A percentile compares a stretch with the other conserved stretches of the same genome.
Conservation (phyloP, 2,329 filamentous ascomycete genomes). For the Myriosclerotinia curreyana region DNA sequence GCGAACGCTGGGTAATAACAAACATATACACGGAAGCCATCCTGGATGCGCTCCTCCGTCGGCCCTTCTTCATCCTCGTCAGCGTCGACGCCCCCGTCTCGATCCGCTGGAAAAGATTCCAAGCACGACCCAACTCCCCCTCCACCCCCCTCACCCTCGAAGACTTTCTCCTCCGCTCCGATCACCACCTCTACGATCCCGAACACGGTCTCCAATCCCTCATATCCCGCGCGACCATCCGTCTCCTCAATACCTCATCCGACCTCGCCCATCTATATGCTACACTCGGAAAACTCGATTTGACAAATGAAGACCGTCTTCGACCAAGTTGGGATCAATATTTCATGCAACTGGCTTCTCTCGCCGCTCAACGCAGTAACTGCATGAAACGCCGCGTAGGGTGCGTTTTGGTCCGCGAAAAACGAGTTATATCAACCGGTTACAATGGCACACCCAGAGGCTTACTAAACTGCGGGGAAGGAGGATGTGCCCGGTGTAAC, state of each 20-base stretch:
- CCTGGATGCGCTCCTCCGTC: slow-evolving; percentile 70
- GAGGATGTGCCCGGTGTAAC: slow-evolving; percentile 88
- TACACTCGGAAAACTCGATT: slow-evolving; percentile 69
- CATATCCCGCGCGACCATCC: slow-evolving; percentile 76
- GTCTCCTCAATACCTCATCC: slow-evolving; percentile 79
- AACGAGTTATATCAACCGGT: slow-evolving; percentile 87
- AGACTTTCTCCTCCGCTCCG: slow-evolving; percentile 57
- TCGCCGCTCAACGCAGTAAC: slow-evolving; percentile 87
- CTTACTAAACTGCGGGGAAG: slow-evolving; percentile 85
- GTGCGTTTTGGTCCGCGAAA: slow-evolving; percentile 83
- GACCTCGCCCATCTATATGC: slow-evolving; percentile 68
- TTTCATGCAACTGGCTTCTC: slow-evolving; percentile 93
- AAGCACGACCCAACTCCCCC: slow-evolving; percentile 45
- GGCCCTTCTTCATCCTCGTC: slow-evolving; percentile 91
- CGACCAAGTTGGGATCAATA: slow-evolving; percentile 94
- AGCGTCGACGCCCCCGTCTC: slow-evolving; percentile 87
- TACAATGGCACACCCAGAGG: slow-evolving; percentile 97
- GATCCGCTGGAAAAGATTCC: slow-evolving; percentile 78
- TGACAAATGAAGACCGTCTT: slow-evolving; percentile 74
- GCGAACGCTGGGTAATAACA: slow-evolving; percentile 78
- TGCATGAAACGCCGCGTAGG: slow-evolving; percentile 98
- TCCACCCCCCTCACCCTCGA: slow-evolving; percentile 45
- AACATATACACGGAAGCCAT: slow-evolving; percentile 71
- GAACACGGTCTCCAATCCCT: slow-evolving; percentile 66
- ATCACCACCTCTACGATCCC: slow-evolving; percentile 72